A percentile compares a stretch with the other conserved stretches of the same genome.
phyloP scores from a whole-genome alignment of 2,329 filamentous ascomycete species.

The Meredithiella fracta region DNA sequence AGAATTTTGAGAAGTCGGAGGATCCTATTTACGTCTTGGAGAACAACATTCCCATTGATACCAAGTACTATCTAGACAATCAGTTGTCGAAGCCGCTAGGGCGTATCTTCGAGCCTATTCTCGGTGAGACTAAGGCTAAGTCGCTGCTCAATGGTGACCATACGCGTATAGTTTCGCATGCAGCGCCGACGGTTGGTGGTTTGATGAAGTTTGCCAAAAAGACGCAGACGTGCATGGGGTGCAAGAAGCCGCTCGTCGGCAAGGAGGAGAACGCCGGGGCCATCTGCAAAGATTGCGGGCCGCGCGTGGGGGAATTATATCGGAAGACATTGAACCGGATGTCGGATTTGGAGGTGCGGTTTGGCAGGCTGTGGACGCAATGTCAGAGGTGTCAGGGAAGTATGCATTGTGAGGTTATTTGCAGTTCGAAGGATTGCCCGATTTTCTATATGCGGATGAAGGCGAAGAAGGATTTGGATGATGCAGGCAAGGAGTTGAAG shows the following conservation, averaged over 20 bases:
- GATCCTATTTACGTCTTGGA: constrained; percentile 95
- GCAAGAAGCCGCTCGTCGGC: constrained; percentile 82
- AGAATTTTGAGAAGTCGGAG: constrained; percentile 94
- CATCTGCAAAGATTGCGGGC: constrained; percentile 72
- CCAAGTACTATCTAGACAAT: constrained; percentile 96
- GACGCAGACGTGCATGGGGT: constrained; percentile 95
- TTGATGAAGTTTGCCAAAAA: constrained; percentile 98
- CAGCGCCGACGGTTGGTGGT: constrained; percentile 77
- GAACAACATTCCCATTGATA: constrained; percentile 95
- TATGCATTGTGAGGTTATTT: constrained; percentile 97
- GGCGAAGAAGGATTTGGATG: constrained; percentile 96
- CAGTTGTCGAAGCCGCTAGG: constrained; percentile 88
- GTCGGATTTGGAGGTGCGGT: constrained; percentile 82
- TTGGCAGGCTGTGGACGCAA: constrained; percentile 90
- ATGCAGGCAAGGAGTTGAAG: constrained; percentile 75
- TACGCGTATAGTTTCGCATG: constrained; percentile 84
- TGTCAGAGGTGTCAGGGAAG: constrained; percentile 95
- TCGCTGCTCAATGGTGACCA: constrained; percentile 82
- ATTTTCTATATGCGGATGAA: constrained; percentile 99
- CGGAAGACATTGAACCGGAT: constrained; percentile 77
- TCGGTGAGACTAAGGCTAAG: constrained; percentile 80
- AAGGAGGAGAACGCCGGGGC: constrained; percentile 70
- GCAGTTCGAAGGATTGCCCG: constrained; percentile 86
- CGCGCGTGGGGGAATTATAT: constrained; percentile 81
- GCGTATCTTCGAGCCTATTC: constrained; percentile 93